Conservation (phyloP, 2,329 filamentous ascomycete genomes). For the Cladosporium phlei region DNA sequence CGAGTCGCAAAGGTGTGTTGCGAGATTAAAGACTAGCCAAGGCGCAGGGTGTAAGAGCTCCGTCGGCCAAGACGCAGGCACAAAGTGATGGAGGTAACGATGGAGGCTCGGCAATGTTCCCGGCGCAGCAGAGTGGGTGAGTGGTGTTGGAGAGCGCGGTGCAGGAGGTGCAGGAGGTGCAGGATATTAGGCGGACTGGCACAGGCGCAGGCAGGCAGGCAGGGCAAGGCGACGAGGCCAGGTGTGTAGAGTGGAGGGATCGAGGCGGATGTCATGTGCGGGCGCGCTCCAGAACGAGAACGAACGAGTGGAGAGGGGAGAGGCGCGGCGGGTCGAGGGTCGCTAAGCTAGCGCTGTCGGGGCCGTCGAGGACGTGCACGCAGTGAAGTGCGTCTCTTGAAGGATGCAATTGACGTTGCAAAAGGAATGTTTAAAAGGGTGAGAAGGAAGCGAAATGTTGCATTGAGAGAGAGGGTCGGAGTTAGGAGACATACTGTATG, state of each 20-base stretch:
- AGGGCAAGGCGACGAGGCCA: too few species aligned
- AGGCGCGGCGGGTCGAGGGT: too few species aligned
- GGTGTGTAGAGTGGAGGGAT: too few species aligned
- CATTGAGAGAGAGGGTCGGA: too few species aligned
- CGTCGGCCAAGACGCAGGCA: conserved; percentile 11
- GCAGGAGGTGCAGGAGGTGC: too few species aligned
- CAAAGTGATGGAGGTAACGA: neutral
- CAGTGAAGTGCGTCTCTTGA: too few species aligned
- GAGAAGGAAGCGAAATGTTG: too few species aligned
- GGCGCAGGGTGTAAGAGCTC: neutral
- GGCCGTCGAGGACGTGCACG: conserved; percentile 2
- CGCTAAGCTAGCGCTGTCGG: conserved; percentile 1
- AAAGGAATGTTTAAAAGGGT: too few species aligned
- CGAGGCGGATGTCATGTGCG: conserved; percentile 9
- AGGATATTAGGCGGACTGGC: neutral
- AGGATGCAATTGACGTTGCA: too few species aligned
- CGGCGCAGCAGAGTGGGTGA: neutral
- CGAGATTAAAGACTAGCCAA: neutral
- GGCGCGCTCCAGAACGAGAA: conserved; percentile 3
- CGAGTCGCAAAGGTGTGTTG: neutral
- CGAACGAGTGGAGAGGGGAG: conserved; percentile 7
- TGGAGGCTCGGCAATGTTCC: conserved; percentile 9
- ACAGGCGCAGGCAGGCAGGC: neutral
- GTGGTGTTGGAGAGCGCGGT: neutral
- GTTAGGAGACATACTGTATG: too few species aligned